Evolutionary conservation across 352 stramenopile genomes (phyloP).

Genomic region (Pythium oligandrum): DNA sequence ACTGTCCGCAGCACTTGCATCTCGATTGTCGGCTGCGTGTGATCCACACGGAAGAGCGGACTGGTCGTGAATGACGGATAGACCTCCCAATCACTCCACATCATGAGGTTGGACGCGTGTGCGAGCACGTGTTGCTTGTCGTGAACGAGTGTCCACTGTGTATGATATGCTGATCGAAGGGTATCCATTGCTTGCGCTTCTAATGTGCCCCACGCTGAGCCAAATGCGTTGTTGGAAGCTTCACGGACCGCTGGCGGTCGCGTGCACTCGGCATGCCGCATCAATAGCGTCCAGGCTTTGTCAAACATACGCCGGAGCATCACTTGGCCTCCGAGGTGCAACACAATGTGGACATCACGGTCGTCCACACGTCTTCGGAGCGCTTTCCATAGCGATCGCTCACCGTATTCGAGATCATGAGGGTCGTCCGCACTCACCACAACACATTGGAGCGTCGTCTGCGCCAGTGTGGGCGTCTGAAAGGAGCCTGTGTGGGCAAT

Average conservation of each 20-base stretch:
- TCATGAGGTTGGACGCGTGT: constrained; percentile 73
- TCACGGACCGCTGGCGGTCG: constrained; percentile 7
- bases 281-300: constrained; percentile 49
- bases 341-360: constrained; percentile 28
- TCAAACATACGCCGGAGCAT: constrained; percentile 66
- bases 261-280: constrained; percentile 37
- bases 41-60: constrained; percentile 46
- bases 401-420: constrained; percentile 36
- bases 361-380: constrained; percentile 31
- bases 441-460: constrained; percentile 18
- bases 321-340: constrained; percentile 74
- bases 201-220: constrained; percentile 30
- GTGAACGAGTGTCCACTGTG: constrained; percentile 52
- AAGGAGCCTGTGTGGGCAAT: constrained; percentile 29
- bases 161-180: constrained; percentile 58
- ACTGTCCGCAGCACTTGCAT: constrained; percentile 75
- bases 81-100: constrained; percentile 73
- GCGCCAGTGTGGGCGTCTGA: constrained; percentile 38
- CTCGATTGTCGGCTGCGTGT: constrained; percentile 60
- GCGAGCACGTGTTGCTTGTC: constrained; percentile 52
- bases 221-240: not conserved
- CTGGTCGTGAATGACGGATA: constrained; percentile 62
- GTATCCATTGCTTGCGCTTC: constrained; percentile 46
- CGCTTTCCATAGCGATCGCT: constrained; percentile 44
- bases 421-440: constrained; percentile 49